These are phyloP conservation scores for Mallotus repandus DNA, from an alignment of 441 rosid genomes.

Conservation along the genomic window DNA sequence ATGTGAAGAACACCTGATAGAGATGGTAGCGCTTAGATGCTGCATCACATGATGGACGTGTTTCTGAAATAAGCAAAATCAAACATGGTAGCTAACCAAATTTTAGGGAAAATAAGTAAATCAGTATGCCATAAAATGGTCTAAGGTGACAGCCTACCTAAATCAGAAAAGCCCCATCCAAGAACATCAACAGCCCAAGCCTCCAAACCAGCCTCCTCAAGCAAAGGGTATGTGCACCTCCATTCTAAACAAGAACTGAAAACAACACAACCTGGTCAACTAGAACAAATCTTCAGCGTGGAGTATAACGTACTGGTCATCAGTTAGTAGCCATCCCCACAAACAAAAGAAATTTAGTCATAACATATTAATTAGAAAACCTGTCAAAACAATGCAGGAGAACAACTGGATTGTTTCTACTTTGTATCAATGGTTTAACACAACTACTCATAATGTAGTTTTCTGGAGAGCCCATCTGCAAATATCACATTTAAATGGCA, in stretches of 20 bases:
- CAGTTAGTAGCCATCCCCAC: neutral
- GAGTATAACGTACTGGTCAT: neutral
- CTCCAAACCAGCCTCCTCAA: conserved; percentile 87
- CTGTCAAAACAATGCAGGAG: conserved; percentile 89
- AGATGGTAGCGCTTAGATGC: conserved; percentile 75
- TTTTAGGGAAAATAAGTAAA: neutral
- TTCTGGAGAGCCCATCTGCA: conserved; percentile 24
- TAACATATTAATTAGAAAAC: conserved; percentile 26
- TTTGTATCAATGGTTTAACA: conserved; percentile 48
- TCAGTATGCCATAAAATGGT: too few species aligned
- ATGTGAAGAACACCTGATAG: conserved; percentile 53
- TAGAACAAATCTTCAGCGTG: too few species aligned
- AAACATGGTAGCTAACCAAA: neutral
- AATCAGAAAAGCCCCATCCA: conserved; percentile 97
- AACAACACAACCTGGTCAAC: conserved; percentile 14
- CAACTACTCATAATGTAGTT: conserved; percentile 67
- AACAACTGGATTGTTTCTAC: conserved; percentile 51
- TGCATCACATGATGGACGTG: conserved; percentile 56
- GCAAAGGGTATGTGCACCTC: conserved; percentile 75
- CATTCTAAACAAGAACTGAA: conserved; percentile 95
- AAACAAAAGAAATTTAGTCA: neutral
- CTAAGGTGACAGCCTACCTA: conserved; percentile 41
- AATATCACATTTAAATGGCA: neutral
- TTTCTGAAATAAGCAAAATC: conserved; percentile 34
- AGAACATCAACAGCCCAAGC: conserved; percentile 93